Evolutionary conservation across 1,284 basidiomycete genomes (phyloP), one percentile per base, ranked within the genome.

Genomic region (Singerocomus inundabilis): DNA sequence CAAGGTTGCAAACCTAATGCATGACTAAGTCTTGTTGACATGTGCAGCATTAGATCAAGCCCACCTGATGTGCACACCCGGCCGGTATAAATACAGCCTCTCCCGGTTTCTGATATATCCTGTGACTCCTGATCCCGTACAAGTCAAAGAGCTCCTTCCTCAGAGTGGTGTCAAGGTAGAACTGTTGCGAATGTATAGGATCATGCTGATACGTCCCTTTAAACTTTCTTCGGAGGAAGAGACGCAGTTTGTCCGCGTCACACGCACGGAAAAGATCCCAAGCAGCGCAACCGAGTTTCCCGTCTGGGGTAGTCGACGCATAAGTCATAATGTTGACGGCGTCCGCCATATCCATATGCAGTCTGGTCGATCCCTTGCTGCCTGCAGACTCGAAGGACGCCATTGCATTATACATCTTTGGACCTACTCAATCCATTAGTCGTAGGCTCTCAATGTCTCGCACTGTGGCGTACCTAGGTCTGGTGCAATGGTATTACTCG

Each of bases 291-390:
- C 94, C 94, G 1, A 81, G 79, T 12, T 75, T 70, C 7, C 85
- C 87, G 56, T 88, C 81, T 0, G 79, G 73, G 4, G 78, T 78
- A 2, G 69, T 60, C 6, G 84, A 75, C 8, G 91, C 80, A 66
- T 85, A 84, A 9, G 91, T 80, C 89, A 98, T 93, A 58, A 97
- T 81, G 68, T 98, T 98, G 54, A 97, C 74, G 2, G 93, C 93
- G 62, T 98, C 94, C 0, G 94, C 93, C 79, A 96, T 93, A 69
- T 98, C 94, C 92, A 96, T 95, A 65, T 98, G 94, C 46, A 98
- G 68, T 41, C 92, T 77, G 4, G 95, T 98, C 24, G 89, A 85
- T 8, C 91, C 89, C 59, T 88, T 87, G 59, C 81, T 88, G 7
- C 85, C 85, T 18, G 73, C 65, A 12, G 70, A 68, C 55, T 84